A percentile compares a stretch with the other conserved stretches of the same genome.
Evolutionary conservation across 305 asterid species (phyloP).

Genomic region (Lippia alba): DNA sequence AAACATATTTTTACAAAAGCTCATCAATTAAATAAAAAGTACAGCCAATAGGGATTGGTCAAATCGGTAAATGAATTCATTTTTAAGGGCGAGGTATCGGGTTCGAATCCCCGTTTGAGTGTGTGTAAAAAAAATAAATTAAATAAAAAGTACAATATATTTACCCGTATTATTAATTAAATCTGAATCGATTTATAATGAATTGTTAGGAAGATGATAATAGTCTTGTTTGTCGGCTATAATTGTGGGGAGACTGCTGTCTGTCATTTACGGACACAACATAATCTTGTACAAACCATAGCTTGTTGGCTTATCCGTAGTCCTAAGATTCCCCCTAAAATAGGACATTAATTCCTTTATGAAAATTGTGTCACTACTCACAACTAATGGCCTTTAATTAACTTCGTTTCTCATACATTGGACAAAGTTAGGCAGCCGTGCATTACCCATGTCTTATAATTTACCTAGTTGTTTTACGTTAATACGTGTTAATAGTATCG

Average conservation of each 20-base stretch:
- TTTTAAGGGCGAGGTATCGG: too few relatives aligned
- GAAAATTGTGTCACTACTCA: constrained; percentile 7
- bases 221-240: constrained; percentile 36
- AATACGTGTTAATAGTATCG: too few relatives aligned
- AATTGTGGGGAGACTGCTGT: constrained; percentile 31
- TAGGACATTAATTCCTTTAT: constrained; percentile 22
- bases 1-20: too few relatives aligned
- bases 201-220: constrained; percentile 15
- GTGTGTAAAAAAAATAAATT: too few relatives aligned
- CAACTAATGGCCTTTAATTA: background rate
- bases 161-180: too few relatives aligned
- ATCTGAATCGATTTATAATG: background rate
- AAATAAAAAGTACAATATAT: too few relatives aligned
- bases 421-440: background rate
- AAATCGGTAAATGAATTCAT: too few relatives aligned
- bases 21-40: too few relatives aligned
- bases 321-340: constrained; percentile 14
- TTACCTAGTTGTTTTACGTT: too few relatives aligned
- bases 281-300: constrained; percentile 34
- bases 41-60: too few relatives aligned
- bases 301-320: constrained; percentile 10
- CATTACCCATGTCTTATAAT: too few relatives aligned
- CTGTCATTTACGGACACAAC: constrained; percentile 35
- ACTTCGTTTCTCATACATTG: constrained; percentile 15
- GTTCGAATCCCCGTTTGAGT: too few relatives aligned